Evolutionary conservation across 164 flowering plant species (phyloP).

Genomic region (Dillenia suffruticosa): DNA sequence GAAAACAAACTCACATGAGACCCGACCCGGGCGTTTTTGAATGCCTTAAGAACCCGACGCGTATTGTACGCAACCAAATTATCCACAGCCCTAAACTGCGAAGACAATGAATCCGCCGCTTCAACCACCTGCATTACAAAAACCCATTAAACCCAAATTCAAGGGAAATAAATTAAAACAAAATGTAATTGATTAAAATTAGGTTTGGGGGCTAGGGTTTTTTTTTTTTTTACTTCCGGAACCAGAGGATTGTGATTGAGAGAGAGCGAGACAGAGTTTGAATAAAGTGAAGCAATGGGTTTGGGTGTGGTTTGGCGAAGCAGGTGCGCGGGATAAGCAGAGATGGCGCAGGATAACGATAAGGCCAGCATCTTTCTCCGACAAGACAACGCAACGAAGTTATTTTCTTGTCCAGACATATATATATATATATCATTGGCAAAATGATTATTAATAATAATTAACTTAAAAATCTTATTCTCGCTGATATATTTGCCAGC

Average conservation of each 20-base stretch:
- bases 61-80: conserved; percentile 72
- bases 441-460: too few relatives aligned
- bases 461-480: too few relatives aligned
- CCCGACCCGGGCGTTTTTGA: conserved; percentile 72
- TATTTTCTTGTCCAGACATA: too few relatives aligned
- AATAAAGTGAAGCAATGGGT: conserved; percentile 11
- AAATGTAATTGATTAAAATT: not conserved
- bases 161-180: conserved; percentile 2
- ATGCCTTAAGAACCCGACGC: conserved; percentile 72
- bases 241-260: conserved; percentile 33
- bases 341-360: conserved; percentile 36
- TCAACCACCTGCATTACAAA: conserved; percentile 49
- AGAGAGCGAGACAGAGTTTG: conserved; percentile 22
- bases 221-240: conserved; percentile 40
- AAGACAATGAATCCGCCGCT: conserved; percentile 61
- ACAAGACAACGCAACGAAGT: too few relatives aligned
- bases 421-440: too few relatives aligned
- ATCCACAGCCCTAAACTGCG: conserved; percentile 77
- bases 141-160: too few relatives aligned
- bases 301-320: conserved; percentile 5
- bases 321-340: conserved; percentile 29
- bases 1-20: conserved; percentile 55
- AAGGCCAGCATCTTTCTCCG: conserved; percentile 17
- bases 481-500: too few relatives aligned
- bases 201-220: not conserved